Conservation (phyloP, 2,329 filamentous ascomycete genomes). For the Aspergillus thermomutatus region DNA sequence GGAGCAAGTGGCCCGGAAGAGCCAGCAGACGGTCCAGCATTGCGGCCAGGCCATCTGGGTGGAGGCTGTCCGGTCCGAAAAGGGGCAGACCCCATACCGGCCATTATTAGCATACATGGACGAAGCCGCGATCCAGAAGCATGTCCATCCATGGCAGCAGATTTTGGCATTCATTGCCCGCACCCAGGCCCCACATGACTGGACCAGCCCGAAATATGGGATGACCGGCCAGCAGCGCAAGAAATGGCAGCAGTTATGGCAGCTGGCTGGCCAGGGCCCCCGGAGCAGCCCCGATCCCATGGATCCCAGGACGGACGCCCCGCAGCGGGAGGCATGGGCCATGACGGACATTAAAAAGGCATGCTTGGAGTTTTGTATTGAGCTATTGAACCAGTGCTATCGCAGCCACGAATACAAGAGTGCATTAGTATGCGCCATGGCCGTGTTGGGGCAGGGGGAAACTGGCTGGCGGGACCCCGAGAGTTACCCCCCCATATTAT, state of each 20-base stretch:
- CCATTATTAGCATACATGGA: constrained; percentile 2
- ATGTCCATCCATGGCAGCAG: constrained; percentile 2
- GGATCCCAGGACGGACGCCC: too few relatives aligned
- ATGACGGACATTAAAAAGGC: too few relatives aligned
- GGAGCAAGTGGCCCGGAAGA: background rate
- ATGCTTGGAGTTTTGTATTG: too few relatives aligned
- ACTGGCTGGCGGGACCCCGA: background rate
- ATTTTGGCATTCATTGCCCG: constrained; percentile 1
- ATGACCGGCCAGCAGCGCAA: background rate
- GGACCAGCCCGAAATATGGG: background rate
- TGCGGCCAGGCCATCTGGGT: background rate
- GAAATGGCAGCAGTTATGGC: background rate
- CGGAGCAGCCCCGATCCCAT: too few relatives aligned
- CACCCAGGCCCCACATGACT: background rate
- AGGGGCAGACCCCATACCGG: background rate
- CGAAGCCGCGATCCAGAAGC: background rate
- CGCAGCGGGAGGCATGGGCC: too few relatives aligned
- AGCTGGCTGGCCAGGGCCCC: too few relatives aligned
- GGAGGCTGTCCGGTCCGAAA: background rate
- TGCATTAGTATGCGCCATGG: constrained; percentile 1
- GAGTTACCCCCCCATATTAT: background rate
- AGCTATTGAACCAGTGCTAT: too few relatives aligned
- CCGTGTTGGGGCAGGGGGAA: background rate
- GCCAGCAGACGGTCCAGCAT: background rate
- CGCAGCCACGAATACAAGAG: too few relatives aligned